Percentiles rank a stretch among this genome's conserved stretches.
Conservation (phyloP, 768 basidiomycete species). For the Pleurotus ostreatus region DNA sequence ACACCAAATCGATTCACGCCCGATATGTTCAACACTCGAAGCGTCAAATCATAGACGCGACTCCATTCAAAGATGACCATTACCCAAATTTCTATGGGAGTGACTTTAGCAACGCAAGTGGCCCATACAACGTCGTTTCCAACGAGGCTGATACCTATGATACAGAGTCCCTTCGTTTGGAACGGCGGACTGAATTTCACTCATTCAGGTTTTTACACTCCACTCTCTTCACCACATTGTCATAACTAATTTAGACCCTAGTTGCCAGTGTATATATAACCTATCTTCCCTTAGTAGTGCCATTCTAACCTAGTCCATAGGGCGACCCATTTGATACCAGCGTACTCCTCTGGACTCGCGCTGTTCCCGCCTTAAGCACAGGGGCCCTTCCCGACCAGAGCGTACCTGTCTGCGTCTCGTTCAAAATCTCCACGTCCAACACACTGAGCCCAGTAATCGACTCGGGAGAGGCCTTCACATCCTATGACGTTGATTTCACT, state of each 20-base stretch:
- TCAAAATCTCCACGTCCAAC: slow-evolving; percentile 35
- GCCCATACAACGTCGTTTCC: background rate
- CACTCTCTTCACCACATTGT: background rate
- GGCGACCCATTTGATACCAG: slow-evolving; percentile 55
- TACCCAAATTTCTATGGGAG: slow-evolving; percentile 46
- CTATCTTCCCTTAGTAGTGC: background rate
- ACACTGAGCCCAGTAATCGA: slow-evolving; percentile 31
- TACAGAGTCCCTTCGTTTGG: slow-evolving; percentile 41
- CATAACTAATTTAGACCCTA: slow-evolving; percentile 8
- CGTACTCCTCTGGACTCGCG: slow-evolving; percentile 58
- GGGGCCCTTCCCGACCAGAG: slow-evolving; percentile 39
- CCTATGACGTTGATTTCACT: slow-evolving; percentile 56
- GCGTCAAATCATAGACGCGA: slow-evolving; percentile 31
- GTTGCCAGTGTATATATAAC: slow-evolving; percentile 38
- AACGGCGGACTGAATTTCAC: slow-evolving; percentile 47
- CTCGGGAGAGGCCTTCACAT: slow-evolving; percentile 48
- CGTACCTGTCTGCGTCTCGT: slow-evolving; percentile 49
- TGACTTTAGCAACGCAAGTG: slow-evolving; percentile 44
- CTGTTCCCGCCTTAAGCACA: slow-evolving; percentile 31
- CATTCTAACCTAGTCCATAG: slow-evolving; percentile 16
- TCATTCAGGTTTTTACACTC: slow-evolving; percentile 30
- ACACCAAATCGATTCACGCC: slow-evolving; percentile 31
- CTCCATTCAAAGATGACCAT: slow-evolving; percentile 38
- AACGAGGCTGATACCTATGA: background rate
- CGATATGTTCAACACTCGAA: slow-evolving; percentile 30